Evolutionary conservation across 2,329 filamentous ascomycete species (phyloP), one percentile per base, ranked within the genome.

Genomic region (Magnaporthiopsis poae): DNA sequence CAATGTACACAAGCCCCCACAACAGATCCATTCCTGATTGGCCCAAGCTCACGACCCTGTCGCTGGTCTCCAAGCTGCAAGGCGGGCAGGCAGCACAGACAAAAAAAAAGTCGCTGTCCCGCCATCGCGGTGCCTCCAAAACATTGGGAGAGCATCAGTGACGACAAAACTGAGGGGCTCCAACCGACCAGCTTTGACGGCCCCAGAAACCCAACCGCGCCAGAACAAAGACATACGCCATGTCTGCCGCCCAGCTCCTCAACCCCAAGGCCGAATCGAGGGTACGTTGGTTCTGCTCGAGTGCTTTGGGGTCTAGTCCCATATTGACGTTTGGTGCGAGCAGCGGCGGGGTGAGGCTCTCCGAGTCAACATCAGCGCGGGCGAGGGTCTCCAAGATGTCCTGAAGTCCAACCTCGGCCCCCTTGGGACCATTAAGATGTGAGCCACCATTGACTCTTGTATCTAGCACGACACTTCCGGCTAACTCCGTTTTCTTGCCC

Each of bases 181-280:
- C 46, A 56, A 56, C 46, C 46, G 46, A 56, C 46, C 21, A 56
- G 46, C 46, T 56, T 56, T n/a, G 21, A 56, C 21, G 21, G 46
- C n/a, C 52, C 66, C 13, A 62, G 33, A 27, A 25, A 52, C 46
- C 60, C 61, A 39, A 56, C 39, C 13, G 2, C 66, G 66, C 65
- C 65, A 65, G 9, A 5, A 39, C 15, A 59, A n/a, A 27, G 39
- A 60, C 56, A 65, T 29, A 25, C 56, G 74, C 71, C 69, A 98
- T 98, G 95, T 98, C 93, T 81, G 95, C 95, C 73, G 93, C 95
- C 76, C 94, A 98, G 82, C 88, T 99, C 75, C 89, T 99, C 71
- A 99, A 99, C 80, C 95, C 95, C 69, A 99, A 99, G 84, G 95
- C 95, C 75, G 95, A 99, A 83, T 97, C 93, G 74, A 89, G 95